Percentiles rank a stretch among this genome's conserved stretches.
Evolutionary conservation across 2,329 filamentous ascomycete species (phyloP).

Genomic region (Pyricularia sp.): DNA sequence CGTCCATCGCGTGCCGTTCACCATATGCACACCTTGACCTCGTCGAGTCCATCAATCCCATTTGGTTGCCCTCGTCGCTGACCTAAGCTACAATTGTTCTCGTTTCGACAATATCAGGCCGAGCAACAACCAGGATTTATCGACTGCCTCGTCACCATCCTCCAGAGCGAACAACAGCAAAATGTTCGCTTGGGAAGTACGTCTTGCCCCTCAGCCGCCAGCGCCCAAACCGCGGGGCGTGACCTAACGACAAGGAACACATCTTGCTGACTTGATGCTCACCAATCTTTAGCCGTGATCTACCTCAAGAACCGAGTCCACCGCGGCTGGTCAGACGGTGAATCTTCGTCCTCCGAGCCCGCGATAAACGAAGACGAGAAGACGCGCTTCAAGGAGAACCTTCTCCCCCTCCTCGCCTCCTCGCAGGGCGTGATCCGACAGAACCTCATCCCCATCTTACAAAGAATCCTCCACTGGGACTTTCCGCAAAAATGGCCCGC

Average conservation of each 20-base stretch:
- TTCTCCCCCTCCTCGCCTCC: conserved; percentile 80
- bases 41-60: not conserved
- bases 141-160: conserved; percentile 81
- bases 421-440: conserved; percentile 75
- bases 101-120: conserved; percentile 45
- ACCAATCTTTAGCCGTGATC: conserved; percentile 60
- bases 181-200: conserved; percentile 82
- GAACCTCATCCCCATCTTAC: conserved; percentile 87
- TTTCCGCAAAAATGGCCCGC: conserved; percentile 91
- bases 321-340: conserved; percentile 59
- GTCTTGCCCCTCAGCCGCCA: conserved; percentile 21
- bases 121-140: conserved; percentile 86
- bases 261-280: conserved; percentile 6
- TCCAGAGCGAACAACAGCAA: conserved; percentile 79
- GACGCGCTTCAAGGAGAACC: conserved; percentile 71
- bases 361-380: conserved; percentile 82
- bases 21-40: not conserved
- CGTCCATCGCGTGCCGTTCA: not conserved
- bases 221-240: not conserved
- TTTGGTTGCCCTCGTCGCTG: not conserved
- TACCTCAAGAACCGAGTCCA: conserved; percentile 98
- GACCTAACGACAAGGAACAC: not conserved
- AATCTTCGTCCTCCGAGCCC: conserved; percentile 38
- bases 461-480: conserved; percentile 93
- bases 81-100: conserved; percentile 3